Conservation (phyloP, 1,284 basidiomycete genomes). For the Melampsora larici-populina region DNA sequence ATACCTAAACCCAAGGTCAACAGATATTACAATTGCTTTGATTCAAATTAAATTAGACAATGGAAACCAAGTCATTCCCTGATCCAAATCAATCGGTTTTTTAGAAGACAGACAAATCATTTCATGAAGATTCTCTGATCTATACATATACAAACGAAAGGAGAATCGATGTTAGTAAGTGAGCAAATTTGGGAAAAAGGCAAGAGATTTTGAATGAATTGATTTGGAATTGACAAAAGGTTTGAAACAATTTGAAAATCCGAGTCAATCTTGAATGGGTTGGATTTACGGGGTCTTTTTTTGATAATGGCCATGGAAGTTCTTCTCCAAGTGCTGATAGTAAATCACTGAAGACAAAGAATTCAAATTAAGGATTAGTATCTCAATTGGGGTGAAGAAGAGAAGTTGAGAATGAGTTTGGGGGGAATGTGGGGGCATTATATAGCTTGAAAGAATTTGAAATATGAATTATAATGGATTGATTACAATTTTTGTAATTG, state of each 20-base stretch:
- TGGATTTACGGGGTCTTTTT: not conserved
- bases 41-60: slow-evolving; percentile 6
- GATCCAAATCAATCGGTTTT: slow-evolving; percentile 60
- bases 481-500: too few relatives aligned
- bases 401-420: too few relatives aligned
- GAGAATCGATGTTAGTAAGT: not conserved
- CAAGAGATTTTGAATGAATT: not conserved
- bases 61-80: slow-evolving; percentile 16
- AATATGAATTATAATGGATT: too few relatives aligned
- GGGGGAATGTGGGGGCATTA: too few relatives aligned
- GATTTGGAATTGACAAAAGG: slow-evolving; percentile 5
- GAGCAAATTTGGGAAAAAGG: not conserved
- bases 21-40: slow-evolving; percentile 46
- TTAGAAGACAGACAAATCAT: slow-evolving; percentile 58
- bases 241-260: slow-evolving; percentile 4
- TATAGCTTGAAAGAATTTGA: too few relatives aligned
- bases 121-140: slow-evolving; percentile 6
- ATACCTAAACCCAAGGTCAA: slow-evolving; percentile 85
- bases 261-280: not conserved
- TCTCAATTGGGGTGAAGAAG: too few relatives aligned
- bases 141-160: too few relatives aligned
- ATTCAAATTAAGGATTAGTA: too few relatives aligned
- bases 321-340: slow-evolving; percentile 19
- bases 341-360: too few relatives aligned
- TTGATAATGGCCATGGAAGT: slow-evolving; percentile 15